phyloP scores from a whole-genome alignment of 2,329 filamentous ascomycete genomes.

The Corynespora cassiicola region DNA sequence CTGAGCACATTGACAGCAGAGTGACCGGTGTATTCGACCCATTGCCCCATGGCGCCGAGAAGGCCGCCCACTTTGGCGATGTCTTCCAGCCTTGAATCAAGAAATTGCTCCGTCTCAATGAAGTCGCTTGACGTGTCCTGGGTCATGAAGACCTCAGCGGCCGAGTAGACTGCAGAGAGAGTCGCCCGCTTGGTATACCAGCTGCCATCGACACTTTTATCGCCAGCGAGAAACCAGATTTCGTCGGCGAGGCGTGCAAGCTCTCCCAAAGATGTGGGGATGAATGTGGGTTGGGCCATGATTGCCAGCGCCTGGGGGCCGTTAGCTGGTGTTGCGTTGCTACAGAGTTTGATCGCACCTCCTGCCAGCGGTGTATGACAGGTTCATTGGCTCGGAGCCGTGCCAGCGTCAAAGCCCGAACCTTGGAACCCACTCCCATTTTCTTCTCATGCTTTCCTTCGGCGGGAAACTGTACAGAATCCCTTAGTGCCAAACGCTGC shows the following conservation, averaged over 20 bases:
- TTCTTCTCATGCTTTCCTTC: slow-evolving; percentile 38
- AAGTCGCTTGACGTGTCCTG: slow-evolving; percentile 80
- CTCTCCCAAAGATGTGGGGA: slow-evolving; percentile 78
- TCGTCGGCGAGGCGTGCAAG: slow-evolving; percentile 86
- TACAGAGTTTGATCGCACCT: slow-evolving; percentile 61
- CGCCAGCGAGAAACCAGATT: slow-evolving; percentile 86
- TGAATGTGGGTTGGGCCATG: slow-evolving; percentile 84
- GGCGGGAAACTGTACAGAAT: slow-evolving; percentile 52
- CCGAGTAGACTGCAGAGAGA: slow-evolving; percentile 71
- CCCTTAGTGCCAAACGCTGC: slow-evolving; percentile 66
- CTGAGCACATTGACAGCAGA: slow-evolving; percentile 81
- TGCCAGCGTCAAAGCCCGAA: slow-evolving; percentile 76
- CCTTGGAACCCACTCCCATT: slow-evolving; percentile 65
- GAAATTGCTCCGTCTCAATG: slow-evolving; percentile 77
- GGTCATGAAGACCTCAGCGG: slow-evolving; percentile 89
- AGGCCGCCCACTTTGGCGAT: slow-evolving; percentile 67
- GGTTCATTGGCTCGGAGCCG: slow-evolving; percentile 76
- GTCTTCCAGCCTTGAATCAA: slow-evolving; percentile 78
- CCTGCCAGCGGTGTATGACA: slow-evolving; percentile 82
- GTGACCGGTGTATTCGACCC: slow-evolving; percentile 80
- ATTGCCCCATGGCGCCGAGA: slow-evolving; percentile 71
- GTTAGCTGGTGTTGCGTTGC: no score
- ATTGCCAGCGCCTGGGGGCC: slow-evolving; percentile 80
- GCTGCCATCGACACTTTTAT: slow-evolving; percentile 78
- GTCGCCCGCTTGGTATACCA: slow-evolving; percentile 83